A percentile compares a stretch with the other conserved stretches of the same genome.
Evolutionary conservation across 2,329 filamentous ascomycete genomes (phyloP).

Genomic region (Colletotrichum liriopes): DNA sequence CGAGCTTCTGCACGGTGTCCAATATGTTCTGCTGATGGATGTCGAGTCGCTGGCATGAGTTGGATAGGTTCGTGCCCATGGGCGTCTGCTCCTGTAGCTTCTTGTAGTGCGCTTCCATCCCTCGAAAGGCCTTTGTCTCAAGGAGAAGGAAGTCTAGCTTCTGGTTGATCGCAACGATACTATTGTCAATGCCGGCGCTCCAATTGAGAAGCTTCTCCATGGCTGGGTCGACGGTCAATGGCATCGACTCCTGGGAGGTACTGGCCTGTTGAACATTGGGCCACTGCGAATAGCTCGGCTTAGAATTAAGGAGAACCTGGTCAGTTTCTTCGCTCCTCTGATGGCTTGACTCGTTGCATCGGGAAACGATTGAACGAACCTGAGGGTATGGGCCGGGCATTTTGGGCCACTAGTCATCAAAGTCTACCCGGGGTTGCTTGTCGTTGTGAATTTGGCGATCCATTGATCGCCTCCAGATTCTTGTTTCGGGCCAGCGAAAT

Average conservation of each 20-base stretch:
- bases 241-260: neutral
- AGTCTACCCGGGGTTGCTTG: neutral
- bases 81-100: slow-evolving; percentile 7
- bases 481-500: neutral
- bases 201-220: slow-evolving; percentile 17
- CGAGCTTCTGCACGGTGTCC: slow-evolving; percentile 8
- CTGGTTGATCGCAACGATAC: slow-evolving; percentile 9
- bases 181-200: slow-evolving; percentile 6
- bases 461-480: neutral
- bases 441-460: neutral
- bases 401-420: slow-evolving; percentile 1
- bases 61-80: slow-evolving; percentile 20
- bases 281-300: neutral
- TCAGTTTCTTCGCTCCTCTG: neutral
- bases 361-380: neutral
- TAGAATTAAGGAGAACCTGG: too few relatives aligned
- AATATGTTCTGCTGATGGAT: slow-evolving; percentile 13
- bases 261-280: neutral
- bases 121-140: slow-evolving; percentile 25
- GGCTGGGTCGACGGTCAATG: neutral
- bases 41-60: slow-evolving; percentile 26
- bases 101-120: slow-evolving; percentile 21
- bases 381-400: slow-evolving; percentile 6
- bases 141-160: slow-evolving; percentile 24
- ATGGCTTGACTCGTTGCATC: neutral